Conservation (phyloP, 106 monocot species). For the Xerophyta viscosa region DNA sequence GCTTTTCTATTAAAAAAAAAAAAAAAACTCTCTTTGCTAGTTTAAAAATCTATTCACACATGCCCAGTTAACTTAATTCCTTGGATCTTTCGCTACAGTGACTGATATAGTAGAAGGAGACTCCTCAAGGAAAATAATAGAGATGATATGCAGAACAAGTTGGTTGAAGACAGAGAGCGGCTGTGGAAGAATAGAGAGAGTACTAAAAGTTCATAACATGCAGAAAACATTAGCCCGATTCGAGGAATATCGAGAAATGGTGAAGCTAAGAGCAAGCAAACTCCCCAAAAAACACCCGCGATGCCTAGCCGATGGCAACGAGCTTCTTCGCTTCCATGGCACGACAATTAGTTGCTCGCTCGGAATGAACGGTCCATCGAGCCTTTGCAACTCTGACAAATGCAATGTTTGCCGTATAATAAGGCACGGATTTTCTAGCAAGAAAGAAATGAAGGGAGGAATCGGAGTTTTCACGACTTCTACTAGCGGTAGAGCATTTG, state of each 20-base stretch:
- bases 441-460: constrained; percentile 46
- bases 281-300: constrained; percentile 94
- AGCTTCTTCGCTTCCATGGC: constrained; percentile 79
- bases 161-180: constrained; percentile 60
- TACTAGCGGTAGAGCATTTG: constrained; percentile 75
- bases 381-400: constrained; percentile 62
- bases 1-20: too few species aligned
- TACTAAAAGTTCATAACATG: constrained; percentile 89
- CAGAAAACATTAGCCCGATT: constrained; percentile 80
- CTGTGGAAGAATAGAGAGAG: constrained; percentile 69
- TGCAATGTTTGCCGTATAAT: constrained; percentile 74
- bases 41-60: too few species aligned
- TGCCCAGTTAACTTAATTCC: too few species aligned
- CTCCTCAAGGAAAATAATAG: constrained; percentile 92
- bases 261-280: constrained; percentile 70
- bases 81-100: background rate
- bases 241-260: constrained; percentile 79
- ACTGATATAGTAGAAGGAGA: constrained; percentile 90
- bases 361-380: constrained; percentile 53
- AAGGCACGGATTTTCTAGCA: constrained; percentile 61
- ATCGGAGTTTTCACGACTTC: constrained; percentile 89
- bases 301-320: constrained; percentile 93
- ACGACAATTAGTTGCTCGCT: constrained; percentile 68
- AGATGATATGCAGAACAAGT: constrained; percentile 92
- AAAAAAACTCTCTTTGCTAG: too few species aligned